Evolutionary conservation across 75 land plant genomes (phyloP), one percentile per base, ranked within the genome.

Genomic region (Isoetes taiwanensis): DNA sequence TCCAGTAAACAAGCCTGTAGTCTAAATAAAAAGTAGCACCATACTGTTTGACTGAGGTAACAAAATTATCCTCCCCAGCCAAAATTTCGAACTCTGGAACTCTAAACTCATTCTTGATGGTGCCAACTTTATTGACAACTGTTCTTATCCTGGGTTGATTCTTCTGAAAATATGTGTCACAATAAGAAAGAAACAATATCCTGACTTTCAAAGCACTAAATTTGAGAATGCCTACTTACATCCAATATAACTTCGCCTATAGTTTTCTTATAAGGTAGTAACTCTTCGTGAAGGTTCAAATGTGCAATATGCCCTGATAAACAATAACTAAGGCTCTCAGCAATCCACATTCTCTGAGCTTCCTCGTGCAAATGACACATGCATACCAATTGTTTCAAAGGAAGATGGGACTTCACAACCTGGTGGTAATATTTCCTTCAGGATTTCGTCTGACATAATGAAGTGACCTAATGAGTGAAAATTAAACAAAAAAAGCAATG

Each of bases 241-340:
- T 91, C 97, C 69, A 76, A 80, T 20, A 91, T 80, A 64, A 91
- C 97, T 46, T 68, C 74, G 26, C 86, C 94, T 66, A 91, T 86
- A 28, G 73, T 60, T 64, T 83, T 64, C 61, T 83, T 87, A 64
- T 74, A 87, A 0, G 78, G 80, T 37, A 87, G 83, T 23, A 83
- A 57, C 3, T 87, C 84, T 27, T 70, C 89, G 5, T 71, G 62
- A 31, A 91, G 71, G 61, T 91, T 91, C 34, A 91, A 75, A 68
- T 91, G 97, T 25, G 97, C 97, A 69, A 91, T 75, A 61, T 91
- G 94, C 30, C 97, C 97, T 87, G 95, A n/a, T n/a, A n/a, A n/a
- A n/a, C 62, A 77, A 2, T 28, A 33, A 43, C 26, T 9, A 5
- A 16, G 19, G 24, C 17, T 16, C 23, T 26, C 54, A 16, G n/a